Conservation (phyloP, 306 rosid genomes). For the Macrotyloma uniflorum region DNA sequence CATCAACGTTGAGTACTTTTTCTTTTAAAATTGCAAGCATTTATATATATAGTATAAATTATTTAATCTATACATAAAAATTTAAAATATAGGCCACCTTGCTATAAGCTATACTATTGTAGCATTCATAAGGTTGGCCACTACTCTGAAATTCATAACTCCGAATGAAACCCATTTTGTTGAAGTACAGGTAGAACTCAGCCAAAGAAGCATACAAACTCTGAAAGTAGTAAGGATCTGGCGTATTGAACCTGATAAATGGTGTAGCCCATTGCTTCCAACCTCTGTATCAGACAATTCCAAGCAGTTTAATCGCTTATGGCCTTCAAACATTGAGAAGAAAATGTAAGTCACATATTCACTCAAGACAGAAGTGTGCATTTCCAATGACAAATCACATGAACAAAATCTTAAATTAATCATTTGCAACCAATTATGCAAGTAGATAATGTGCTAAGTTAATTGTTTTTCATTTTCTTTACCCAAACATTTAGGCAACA, state of each 20-base stretch:
- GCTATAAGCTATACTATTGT: neutral
- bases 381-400: conserved; percentile 30
- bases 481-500: neutral
- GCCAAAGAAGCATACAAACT: conserved; percentile 11
- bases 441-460: conserved; percentile 10
- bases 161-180: no score
- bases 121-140: neutral
- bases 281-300: conserved; percentile 92
- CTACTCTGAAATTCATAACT: neutral
- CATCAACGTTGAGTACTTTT: neutral
- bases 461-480: neutral
- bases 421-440: conserved; percentile 3
- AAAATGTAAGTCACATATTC: conserved; percentile 31
- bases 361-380: conserved; percentile 24
- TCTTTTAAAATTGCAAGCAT: neutral
- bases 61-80: neutral
- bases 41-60: neutral
- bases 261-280: conserved; percentile 79
- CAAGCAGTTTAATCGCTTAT: conserved; percentile 72
- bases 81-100: neutral
- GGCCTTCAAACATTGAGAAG: conserved; percentile 57
- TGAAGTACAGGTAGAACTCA: conserved; percentile 6
- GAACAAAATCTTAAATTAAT: conserved; percentile 23
- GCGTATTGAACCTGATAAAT: conserved; percentile 75
- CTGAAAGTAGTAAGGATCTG: conserved; percentile 6